phyloP scores from a whole-genome alignment of 208 protist species.

The Endotrypanum monterogeii region DNA sequence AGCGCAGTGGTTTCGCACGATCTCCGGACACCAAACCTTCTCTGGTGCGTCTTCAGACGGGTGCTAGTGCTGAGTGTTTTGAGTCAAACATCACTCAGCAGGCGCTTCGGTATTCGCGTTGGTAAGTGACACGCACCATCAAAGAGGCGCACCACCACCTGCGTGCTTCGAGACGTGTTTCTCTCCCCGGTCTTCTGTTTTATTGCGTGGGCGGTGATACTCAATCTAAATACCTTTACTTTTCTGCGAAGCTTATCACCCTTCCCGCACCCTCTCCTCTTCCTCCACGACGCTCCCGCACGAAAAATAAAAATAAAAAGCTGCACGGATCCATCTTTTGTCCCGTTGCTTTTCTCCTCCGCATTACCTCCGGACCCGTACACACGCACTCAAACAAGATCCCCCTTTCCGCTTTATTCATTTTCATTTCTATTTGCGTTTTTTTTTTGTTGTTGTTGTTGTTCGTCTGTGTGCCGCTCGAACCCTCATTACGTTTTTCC shows the following conservation, averaged over 20 bases:
- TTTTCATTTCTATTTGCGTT: too few species aligned
- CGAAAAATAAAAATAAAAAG: background rate
- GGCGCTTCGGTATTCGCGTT: background rate
- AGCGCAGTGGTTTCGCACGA: too few species aligned
- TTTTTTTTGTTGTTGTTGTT: too few species aligned
- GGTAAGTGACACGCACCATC: background rate
- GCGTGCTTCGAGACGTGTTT: background rate
- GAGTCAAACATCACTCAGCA: background rate
- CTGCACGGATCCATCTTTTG: background rate
- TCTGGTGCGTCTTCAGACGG: too few species aligned
- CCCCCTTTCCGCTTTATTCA: too few species aligned
- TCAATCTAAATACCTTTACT: background rate
- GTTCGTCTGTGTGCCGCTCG: too few species aligned
- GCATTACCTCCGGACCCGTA: background rate
- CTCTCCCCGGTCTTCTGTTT: background rate
- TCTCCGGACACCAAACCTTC: too few species aligned
- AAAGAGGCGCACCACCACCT: background rate
- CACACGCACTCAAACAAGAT: background rate
- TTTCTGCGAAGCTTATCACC: background rate
- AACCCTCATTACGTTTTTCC: background rate
- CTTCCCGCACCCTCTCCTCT: background rate
- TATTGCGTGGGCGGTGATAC: background rate
- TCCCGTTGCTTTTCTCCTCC: background rate
- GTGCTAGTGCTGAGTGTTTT: too few species aligned
- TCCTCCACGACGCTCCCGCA: background rate